A percentile compares a stretch with the other conserved stretches of the same genome.
Conservation (phyloP, 2,329 filamentous ascomycete species). For the Claviceps sp. region DNA sequence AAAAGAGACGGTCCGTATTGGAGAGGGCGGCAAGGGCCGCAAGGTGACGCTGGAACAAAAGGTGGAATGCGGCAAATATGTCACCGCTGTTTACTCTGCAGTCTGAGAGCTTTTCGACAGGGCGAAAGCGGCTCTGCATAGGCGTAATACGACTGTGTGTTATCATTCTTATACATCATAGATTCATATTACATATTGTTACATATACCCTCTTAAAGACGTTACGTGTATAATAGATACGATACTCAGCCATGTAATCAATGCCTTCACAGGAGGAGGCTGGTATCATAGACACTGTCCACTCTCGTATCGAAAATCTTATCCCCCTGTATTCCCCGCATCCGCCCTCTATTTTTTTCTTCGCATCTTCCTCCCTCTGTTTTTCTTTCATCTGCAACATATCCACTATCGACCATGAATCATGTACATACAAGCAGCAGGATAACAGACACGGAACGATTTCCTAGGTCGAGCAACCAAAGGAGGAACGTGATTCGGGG, state of each 20-base stretch:
- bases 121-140: too few relatives aligned
- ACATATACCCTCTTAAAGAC: too few relatives aligned
- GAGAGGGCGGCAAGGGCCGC: slow-evolving; percentile 44
- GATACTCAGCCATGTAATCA: neutral
- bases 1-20: slow-evolving; percentile 52
- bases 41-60: slow-evolving; percentile 71
- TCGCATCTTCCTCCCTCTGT: too few relatives aligned
- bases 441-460: neutral
- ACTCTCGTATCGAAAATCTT: neutral
- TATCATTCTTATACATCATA: too few relatives aligned
- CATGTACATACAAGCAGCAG: neutral
- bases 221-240: neutral
- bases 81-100: slow-evolving; percentile 71
- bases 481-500: neutral
- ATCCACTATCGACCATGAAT: neutral
- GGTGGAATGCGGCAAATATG: slow-evolving; percentile 72
- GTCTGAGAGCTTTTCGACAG: slow-evolving; percentile 20
- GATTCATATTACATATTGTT: too few relatives aligned
- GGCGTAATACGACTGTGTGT: too few relatives aligned
- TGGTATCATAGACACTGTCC: neutral
- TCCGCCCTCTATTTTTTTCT: too few relatives aligned
- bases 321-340: neutral
- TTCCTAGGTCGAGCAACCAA: neutral
- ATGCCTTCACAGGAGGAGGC: neutral
- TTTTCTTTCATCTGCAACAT: too few relatives aligned